phyloP scores from a whole-genome alignment of 805 yeast genomes.

The Nakazawaea wickerhamii region DNA sequence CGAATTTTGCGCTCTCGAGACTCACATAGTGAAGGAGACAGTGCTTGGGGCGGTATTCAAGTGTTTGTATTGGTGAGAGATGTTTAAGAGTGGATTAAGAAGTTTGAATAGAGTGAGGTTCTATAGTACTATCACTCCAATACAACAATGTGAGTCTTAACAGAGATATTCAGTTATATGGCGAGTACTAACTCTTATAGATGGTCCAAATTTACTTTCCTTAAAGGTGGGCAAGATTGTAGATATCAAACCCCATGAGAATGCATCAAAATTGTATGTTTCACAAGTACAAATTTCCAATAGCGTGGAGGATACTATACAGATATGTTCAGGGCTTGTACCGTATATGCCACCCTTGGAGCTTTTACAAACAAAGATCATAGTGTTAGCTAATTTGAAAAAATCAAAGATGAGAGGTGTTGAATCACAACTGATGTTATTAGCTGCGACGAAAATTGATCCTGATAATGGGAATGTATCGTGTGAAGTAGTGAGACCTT shows the following conservation, averaged over 20 bases:
- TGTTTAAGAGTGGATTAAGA: background rate
- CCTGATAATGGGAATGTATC: conserved; percentile 25
- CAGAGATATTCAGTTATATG: background rate
- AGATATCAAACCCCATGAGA: conserved; percentile 42
- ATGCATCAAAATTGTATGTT: conserved; percentile 56
- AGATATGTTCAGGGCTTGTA: conserved; percentile 59
- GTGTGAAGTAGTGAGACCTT: conserved; percentile 41
- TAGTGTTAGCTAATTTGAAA: conserved; percentile 53
- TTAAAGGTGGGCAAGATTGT: conserved; percentile 44
- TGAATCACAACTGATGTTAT: conserved; percentile 56
- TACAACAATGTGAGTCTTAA: background rate
- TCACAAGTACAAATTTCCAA: conserved; percentile 37
- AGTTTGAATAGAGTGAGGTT: background rate
- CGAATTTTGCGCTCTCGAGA: no score
- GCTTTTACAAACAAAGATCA: conserved; percentile 37
- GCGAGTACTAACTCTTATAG: conserved; percentile 5
- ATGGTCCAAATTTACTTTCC: conserved; percentile 21
- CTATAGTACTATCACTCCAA: background rate
- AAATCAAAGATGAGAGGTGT: conserved; percentile 61
- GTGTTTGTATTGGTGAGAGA: background rate
- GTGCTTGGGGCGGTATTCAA: no score
- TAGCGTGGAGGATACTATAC: conserved; percentile 17
- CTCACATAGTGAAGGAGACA: no score
- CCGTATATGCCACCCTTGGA: conserved; percentile 33
- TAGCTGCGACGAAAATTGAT: conserved; percentile 40